Conservation (phyloP, 2,329 filamentous ascomycete genomes). For the Phialemoniopsis sp. region DNA sequence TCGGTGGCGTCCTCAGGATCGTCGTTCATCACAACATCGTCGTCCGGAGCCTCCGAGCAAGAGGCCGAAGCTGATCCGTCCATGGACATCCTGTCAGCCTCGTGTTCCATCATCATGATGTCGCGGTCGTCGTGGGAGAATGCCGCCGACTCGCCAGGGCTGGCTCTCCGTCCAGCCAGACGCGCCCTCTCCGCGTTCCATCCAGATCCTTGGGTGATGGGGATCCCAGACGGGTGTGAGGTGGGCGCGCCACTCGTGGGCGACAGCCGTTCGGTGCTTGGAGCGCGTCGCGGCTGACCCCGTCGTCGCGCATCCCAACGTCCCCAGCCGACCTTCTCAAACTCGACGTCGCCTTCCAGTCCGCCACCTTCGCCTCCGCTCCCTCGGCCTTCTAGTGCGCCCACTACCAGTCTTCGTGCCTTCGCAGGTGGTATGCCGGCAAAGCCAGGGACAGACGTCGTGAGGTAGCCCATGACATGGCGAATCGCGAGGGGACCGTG, state of each 20-base stretch:
- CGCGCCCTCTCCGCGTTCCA: slow-evolving; percentile 40
- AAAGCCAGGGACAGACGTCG: slow-evolving; percentile 89
- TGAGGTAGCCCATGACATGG: slow-evolving; percentile 92
- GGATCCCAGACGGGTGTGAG: slow-evolving; percentile 48
- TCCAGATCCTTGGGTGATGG: slow-evolving; percentile 43
- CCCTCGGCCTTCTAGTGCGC: slow-evolving; percentile 74
- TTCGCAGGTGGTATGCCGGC: slow-evolving; percentile 84
- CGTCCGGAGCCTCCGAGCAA: slow-evolving; percentile 70
- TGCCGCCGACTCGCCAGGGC: slow-evolving; percentile 66
- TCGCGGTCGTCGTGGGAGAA: slow-evolving; percentile 70
- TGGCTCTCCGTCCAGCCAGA: slow-evolving; percentile 43
- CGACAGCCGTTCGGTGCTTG: slow-evolving; percentile 30
- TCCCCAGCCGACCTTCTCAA: slow-evolving; percentile 96
- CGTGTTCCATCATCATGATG: slow-evolving; percentile 71
- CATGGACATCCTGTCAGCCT: slow-evolving; percentile 93
- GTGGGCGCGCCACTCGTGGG: slow-evolving; percentile 31
- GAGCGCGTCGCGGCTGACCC: slow-evolving; percentile 52
- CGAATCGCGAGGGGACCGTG: slow-evolving; percentile 92
- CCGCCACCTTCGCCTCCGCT: slow-evolving; percentile 54
- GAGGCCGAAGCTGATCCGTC: slow-evolving; percentile 67
- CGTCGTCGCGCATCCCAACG: slow-evolving; percentile 84
- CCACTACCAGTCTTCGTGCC: slow-evolving; percentile 87
- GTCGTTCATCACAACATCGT: slow-evolving; percentile 60
- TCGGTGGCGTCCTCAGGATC: slow-evolving; percentile 86
- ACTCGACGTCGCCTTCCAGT: slow-evolving; percentile 68